A percentile compares a stretch with the other conserved stretches of the same genome.
Evolutionary conservation across 352 stramenopile genomes (phyloP).

Genomic region (Discostella stelligera): DNA sequence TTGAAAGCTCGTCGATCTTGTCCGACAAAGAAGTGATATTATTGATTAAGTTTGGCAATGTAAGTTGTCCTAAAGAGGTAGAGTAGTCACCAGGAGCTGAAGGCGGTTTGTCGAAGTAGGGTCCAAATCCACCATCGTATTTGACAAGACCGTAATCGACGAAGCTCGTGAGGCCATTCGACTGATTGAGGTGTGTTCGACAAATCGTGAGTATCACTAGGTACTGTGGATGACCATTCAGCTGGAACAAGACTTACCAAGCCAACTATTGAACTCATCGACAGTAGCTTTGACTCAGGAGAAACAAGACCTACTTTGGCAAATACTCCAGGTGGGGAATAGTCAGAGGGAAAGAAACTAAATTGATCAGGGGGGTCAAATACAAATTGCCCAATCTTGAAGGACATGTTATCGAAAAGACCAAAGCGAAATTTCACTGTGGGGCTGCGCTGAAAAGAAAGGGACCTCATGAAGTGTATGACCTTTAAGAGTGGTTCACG

Average conservation of each 20-base stretch:
- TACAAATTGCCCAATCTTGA: constrained; percentile 68
- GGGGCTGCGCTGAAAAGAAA: constrained; percentile 38
- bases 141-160: constrained; percentile 58
- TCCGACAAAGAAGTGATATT: constrained; percentile 10
- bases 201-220: not conserved
- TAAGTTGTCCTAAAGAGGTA: constrained; percentile 35
- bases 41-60: constrained; percentile 25
- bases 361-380: constrained; percentile 63
- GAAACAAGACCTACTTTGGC: constrained; percentile 40
- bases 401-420: constrained; percentile 20
- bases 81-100: constrained; percentile 31
- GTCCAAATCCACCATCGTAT: constrained; percentile 59
- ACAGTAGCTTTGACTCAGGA: constrained; percentile 47
- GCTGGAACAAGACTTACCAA: constrained; percentile 20
- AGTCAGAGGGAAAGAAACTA: constrained; percentile 57
- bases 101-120: constrained; percentile 3
- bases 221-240: not conserved
- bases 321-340: constrained; percentile 48
- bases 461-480: constrained; percentile 53
- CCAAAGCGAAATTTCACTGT: constrained; percentile 37
- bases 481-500: constrained; percentile 71
- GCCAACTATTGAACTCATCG: constrained; percentile 52
- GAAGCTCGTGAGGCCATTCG: constrained; percentile 70
- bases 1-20: constrained; percentile 67
- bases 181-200: constrained; percentile 2